Evolutionary conservation across 345 rosid genomes (phyloP), one percentile per base, ranked within the genome.

Genomic region (Eucalyptus guilfoylei): DNA sequence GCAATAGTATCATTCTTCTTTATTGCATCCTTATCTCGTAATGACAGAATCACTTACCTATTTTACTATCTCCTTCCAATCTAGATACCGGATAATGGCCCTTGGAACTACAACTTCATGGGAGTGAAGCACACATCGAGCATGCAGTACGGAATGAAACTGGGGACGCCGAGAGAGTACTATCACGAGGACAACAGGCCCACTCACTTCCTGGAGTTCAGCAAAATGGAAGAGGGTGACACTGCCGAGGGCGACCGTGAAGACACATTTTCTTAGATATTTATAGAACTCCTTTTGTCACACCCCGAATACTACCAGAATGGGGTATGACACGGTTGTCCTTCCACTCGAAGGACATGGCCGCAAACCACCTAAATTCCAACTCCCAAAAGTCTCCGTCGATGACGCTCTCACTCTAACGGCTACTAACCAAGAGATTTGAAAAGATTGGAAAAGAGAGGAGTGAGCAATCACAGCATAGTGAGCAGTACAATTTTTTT

Each of bases 41-140:
- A 45, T 58, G 81, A 37, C 58, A n/a, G 47, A 14, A 28, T 50
- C 54, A 7, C 60, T 9, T 80, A 64, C 19, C 28, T 88, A 58
- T 28, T 24, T 34, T 12, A 42, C 52, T 87, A 49, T 10, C 32
- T 72, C 40, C 72, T 48, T 67, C 48, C 12, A 26, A n/a, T 42
- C 40, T 87, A 97, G 99, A 88, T 94, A 90, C 99, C 99, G 9
- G 99, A 98, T 89, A 96, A 92, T n/a, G 99, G 99, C 24, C 97
- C 99, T 15, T 98, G 99, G 99, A 98, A 98, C 89, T 96, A 96
- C 90, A 98, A 96, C 92, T 98, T 98, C 91, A 98, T 96, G 99
- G 99, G 99, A 83, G 98, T 97, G 92, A 97, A 98, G 95, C 99
- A 97, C 90, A 95, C 97, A 1, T 89, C 93, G 32, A 94, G 99